Conservation (phyloP, 441 rosid species). For the Erysimum cheiri region DNA sequence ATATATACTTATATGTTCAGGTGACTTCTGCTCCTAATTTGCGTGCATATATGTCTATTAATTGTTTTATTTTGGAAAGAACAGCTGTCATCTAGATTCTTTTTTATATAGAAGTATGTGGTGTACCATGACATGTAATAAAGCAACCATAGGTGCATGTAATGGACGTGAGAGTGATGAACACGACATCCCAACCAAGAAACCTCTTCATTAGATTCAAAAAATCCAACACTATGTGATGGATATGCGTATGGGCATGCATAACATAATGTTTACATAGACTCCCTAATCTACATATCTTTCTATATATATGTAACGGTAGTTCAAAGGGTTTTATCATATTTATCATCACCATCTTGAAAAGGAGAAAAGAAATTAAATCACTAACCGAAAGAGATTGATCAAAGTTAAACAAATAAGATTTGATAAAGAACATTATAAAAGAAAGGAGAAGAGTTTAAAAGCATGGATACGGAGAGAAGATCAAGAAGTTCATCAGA, state of each 20-base stretch:
- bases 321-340: constrained; percentile 25
- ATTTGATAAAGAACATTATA: background rate
- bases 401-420: background rate
- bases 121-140: constrained; percentile 29
- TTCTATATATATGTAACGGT: constrained; percentile 35
- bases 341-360: constrained; percentile 36
- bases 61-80: background rate
- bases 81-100: constrained; percentile 23
- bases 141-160: constrained; percentile 33
- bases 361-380: background rate
- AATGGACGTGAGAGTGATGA: constrained; percentile 36
- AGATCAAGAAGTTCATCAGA: constrained; percentile 13
- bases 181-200: constrained; percentile 37
- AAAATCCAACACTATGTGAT: constrained; percentile 21
- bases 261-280: constrained; percentile 16
- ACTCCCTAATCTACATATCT: background rate
- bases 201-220: constrained; percentile 12
- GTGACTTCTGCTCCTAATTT: constrained; percentile 37
- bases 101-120: constrained; percentile 18
- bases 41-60: constrained; percentile 3
- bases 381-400: constrained; percentile 20
- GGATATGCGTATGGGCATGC: constrained; percentile 14
- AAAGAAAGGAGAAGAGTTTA: background rate
- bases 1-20: constrained; percentile 16
- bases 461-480: constrained; percentile 16